phyloP scores from a whole-genome alignment of 2,329 filamentous ascomycete species.

The Aspergillus fumigatus region DNA sequence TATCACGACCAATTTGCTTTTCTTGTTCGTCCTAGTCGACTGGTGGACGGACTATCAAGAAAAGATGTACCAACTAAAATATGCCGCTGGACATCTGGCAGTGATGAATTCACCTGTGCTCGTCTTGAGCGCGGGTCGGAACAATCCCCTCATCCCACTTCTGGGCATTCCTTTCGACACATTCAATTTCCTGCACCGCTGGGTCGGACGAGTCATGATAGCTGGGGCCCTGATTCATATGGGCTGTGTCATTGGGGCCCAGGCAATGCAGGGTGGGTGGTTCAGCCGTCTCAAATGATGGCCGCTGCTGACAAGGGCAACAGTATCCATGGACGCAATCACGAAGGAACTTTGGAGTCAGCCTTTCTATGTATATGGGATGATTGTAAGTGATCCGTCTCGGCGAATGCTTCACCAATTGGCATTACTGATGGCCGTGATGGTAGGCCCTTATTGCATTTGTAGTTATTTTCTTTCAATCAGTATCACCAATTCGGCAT shows the following conservation, averaged over 20 bases:
- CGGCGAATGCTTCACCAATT: constrained; percentile 61
- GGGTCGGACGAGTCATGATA: constrained; percentile 70
- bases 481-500: constrained; percentile 39
- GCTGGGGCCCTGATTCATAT: constrained; percentile 66
- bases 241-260: constrained; percentile 20
- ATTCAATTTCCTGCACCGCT: constrained; percentile 83
- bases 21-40: constrained; percentile 49
- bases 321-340: constrained; percentile 49
- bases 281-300: neutral
- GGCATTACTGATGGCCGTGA: constrained; percentile 42
- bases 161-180: constrained; percentile 87
- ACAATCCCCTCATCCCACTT: constrained; percentile 79
- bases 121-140: constrained; percentile 79
- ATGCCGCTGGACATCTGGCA: constrained; percentile 74
- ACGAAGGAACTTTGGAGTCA: constrained; percentile 23
- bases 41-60: constrained; percentile 28
- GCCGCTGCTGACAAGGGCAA: neutral
- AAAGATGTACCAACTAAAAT: constrained; percentile 55
- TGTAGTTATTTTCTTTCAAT: constrained; percentile 36
- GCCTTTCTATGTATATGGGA: constrained; percentile 26
- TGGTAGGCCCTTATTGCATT: constrained; percentile 37
- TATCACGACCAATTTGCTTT: constrained; percentile 65
- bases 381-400: constrained; percentile 41
- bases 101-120: constrained; percentile 85
- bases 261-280: constrained; percentile 19